These are phyloP conservation scores for Cercospora beticola DNA, from an alignment of 2,329 filamentous ascomycete species.

Conservation along the genomic window DNA sequence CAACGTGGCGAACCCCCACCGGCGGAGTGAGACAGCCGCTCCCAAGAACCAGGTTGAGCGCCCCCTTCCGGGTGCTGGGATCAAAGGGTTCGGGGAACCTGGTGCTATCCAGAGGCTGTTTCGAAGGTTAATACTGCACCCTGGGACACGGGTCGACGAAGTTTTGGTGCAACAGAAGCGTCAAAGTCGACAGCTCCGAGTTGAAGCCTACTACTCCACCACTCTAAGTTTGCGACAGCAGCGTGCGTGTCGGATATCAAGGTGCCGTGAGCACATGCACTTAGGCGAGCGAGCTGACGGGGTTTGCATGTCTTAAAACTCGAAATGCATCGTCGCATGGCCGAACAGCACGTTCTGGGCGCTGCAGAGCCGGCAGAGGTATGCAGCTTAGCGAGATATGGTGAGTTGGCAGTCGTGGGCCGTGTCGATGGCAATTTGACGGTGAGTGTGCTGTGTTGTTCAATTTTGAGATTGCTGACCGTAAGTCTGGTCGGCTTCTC, in stretches of 20 bases:
- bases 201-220: neutral
- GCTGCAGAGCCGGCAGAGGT: neutral
- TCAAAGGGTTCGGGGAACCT: neutral
- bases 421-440: neutral
- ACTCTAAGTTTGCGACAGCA: neutral
- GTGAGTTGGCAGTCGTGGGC: neutral
- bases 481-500: neutral
- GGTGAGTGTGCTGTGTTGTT: neutral
- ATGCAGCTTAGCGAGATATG: neutral
- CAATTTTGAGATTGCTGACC: neutral
- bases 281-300: neutral
- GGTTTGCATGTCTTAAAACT: neutral
- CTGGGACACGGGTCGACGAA: neutral
- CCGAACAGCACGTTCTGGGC: neutral
- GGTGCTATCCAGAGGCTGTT: neutral
- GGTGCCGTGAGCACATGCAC: slow-evolving; percentile 1
- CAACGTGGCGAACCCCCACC: neutral
- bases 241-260: neutral
- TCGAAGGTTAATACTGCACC: neutral
- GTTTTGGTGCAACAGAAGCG: neutral
- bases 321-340: neutral
- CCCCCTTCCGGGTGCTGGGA: neutral
- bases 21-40: neutral
- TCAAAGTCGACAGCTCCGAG: neutral
- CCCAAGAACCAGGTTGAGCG: neutral